Conservation (phyloP, 2,329 filamentous ascomycete species). For the Fusarium napiforme region DNA sequence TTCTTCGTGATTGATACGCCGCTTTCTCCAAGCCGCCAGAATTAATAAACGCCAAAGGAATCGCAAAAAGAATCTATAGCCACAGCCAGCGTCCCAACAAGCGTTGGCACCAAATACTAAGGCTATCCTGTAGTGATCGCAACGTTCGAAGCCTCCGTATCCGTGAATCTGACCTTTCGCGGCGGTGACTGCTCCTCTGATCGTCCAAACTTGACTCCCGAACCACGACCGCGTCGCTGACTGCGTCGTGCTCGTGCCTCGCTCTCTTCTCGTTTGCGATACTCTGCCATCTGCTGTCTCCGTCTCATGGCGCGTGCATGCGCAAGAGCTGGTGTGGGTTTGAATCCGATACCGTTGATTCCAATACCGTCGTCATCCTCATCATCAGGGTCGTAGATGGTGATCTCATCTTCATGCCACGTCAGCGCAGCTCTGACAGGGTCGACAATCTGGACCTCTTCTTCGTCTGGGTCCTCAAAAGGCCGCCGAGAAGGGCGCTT, state of each 20-base stretch:
- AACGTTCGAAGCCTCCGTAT: constrained; percentile 50
- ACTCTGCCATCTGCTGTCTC: constrained; percentile 70
- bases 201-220: constrained; percentile 40
- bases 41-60: constrained; percentile 30
- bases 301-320: constrained; percentile 67
- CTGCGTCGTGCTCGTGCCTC: constrained; percentile 68
- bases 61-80: constrained; percentile 9
- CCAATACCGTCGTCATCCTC: constrained; percentile 74
- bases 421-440: constrained; percentile 69
- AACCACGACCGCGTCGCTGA: constrained; percentile 58
- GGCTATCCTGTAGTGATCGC: constrained; percentile 48
- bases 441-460: constrained; percentile 57
- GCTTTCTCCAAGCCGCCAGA: neutral
- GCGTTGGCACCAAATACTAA: neutral
- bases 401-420: constrained; percentile 76
- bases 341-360: constrained; percentile 75
- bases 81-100: neutral
- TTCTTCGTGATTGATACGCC: neutral
- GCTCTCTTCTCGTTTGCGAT: constrained; percentile 68
- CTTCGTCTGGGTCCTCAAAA: constrained; percentile 44
- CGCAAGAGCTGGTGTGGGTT: constrained; percentile 70
- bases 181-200: constrained; percentile 36
- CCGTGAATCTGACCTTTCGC: constrained; percentile 55
- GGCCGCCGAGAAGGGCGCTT: constrained; percentile 38
- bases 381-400: constrained; percentile 72